Evolutionary conservation across 2,329 filamentous ascomycete species (phyloP).

Genomic region (Ceratocystis cubensis): DNA sequence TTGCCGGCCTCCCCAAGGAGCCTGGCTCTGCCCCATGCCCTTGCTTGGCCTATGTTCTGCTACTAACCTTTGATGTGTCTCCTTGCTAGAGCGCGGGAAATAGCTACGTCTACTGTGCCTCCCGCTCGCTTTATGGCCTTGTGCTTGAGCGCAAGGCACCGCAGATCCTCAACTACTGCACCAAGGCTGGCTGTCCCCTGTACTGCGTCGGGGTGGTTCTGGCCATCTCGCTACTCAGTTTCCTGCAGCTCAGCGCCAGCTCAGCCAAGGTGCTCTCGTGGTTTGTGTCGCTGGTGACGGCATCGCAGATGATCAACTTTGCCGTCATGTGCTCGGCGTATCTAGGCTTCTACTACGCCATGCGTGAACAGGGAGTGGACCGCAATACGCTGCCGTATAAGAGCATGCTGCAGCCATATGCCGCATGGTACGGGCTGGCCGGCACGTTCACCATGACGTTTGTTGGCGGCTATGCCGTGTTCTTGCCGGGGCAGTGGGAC

Average conservation of each 20-base stretch:
- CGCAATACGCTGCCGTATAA: conserved; percentile 58
- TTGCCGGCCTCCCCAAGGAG: no score
- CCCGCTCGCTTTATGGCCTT: conserved; percentile 54
- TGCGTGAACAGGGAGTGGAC: conserved; percentile 55
- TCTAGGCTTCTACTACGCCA: conserved; percentile 57
- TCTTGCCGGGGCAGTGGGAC: conserved; percentile 53
- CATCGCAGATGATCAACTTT: conserved; percentile 64
- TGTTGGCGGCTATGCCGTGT: conserved; percentile 64
- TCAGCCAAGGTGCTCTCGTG: conserved; percentile 57
- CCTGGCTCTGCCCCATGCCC: not conserved
- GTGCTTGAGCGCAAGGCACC: conserved; percentile 57
- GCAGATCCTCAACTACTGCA: conserved; percentile 47
- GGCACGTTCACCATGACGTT: conserved; percentile 60
- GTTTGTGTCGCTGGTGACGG: conserved; percentile 58
- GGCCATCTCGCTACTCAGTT: conserved; percentile 56
- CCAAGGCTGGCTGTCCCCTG: conserved; percentile 54
- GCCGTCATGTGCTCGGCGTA: conserved; percentile 58
- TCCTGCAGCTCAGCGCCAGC: conserved; percentile 56
- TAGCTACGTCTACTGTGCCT: conserved; percentile 52
- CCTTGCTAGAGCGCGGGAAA: conserved; percentile 42
- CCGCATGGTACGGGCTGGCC: conserved; percentile 52
- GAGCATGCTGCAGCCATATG: conserved; percentile 56
- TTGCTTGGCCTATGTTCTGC: conserved; percentile 32
- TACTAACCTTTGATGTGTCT: not conserved
- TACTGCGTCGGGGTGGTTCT: conserved; percentile 58